phyloP scores from a whole-genome alignment of 495 filamentous ascomycete genomes.

The Aspergillus cavernicola region DNA sequence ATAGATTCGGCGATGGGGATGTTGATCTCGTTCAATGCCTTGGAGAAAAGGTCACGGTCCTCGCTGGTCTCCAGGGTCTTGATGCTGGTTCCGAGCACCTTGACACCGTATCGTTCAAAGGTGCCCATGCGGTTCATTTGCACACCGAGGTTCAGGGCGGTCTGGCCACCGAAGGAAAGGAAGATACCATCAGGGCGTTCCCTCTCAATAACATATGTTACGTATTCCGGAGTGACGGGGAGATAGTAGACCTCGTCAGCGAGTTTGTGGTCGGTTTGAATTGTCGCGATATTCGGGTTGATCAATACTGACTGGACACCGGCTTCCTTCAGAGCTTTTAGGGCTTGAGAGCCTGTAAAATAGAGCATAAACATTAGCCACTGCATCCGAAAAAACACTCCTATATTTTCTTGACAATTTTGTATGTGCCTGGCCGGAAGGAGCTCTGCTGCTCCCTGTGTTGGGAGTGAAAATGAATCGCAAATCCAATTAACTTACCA shows the following conservation, averaged over 20 bases:
- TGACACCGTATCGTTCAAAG: constrained; percentile 91
- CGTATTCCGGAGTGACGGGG: constrained; percentile 94
- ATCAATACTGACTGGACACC: constrained; percentile 91
- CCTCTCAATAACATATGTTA: constrained; percentile 90
- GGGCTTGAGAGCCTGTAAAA: constrained; percentile 77
- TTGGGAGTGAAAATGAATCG: neutral
- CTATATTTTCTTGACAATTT: too few species aligned
- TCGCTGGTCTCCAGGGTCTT: constrained; percentile 92
- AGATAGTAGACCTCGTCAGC: constrained; percentile 98
- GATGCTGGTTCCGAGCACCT: constrained; percentile 90
- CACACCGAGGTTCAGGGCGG: constrained; percentile 91
- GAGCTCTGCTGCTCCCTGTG: neutral
- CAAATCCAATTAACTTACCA: constrained; percentile 48
- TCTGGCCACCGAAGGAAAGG: constrained; percentile 95
- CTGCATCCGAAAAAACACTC: neutral
- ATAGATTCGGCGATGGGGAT: constrained; percentile 96
- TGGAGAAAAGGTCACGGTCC: constrained; percentile 92
- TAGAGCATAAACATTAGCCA: constrained; percentile 12
- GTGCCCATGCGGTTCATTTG: constrained; percentile 96
- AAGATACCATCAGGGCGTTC: constrained; percentile 95
- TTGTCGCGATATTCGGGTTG: constrained; percentile 98
- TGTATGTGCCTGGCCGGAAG: too few species aligned
- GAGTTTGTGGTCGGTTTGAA: constrained; percentile 95
- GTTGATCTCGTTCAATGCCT: constrained; percentile 87
- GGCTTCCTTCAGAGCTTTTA: constrained; percentile 96